Conservation (phyloP, 805 yeast genomes). For the Myxozyma lipomycoides region DNA sequence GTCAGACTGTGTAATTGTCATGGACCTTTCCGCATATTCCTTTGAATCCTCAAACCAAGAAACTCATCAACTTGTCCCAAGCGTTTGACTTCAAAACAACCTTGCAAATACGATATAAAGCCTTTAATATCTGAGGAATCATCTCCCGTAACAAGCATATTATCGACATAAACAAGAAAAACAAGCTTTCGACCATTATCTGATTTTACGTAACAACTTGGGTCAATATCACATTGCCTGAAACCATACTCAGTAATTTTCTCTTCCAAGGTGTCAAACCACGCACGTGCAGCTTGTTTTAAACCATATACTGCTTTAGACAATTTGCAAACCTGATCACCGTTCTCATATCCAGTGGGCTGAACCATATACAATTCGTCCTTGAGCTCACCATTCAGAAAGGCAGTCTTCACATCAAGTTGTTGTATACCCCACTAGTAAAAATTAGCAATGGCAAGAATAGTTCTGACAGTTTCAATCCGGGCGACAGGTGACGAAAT, state of each 20-base stretch:
- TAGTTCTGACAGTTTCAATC: neutral
- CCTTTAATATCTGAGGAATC: neutral
- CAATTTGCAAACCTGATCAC: neutral
- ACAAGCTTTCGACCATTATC: neutral
- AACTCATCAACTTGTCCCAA: neutral
- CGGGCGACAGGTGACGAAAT: neutral
- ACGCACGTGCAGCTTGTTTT: neutral
- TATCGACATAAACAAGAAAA: neutral
- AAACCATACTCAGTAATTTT: neutral
- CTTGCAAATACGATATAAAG: too few relatives aligned
- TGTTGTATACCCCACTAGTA: neutral
- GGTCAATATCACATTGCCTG: neutral
- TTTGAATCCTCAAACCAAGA: neutral
- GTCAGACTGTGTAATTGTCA: neutral
- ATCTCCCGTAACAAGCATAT: neutral
- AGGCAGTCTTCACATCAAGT: slow-evolving; percentile 8
- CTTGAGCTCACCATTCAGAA: neutral
- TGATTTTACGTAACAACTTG: neutral
- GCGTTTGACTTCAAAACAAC: neutral
- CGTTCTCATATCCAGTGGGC: neutral
- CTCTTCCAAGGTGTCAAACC: neutral
- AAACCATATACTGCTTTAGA: neutral
- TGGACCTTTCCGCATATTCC: neutral
- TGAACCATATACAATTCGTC: slow-evolving; percentile 1
- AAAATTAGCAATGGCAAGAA: neutral